Evolutionary conservation across 2,329 filamentous ascomycete species (phyloP).

Genomic region (Colletotrichum truncatum): DNA sequence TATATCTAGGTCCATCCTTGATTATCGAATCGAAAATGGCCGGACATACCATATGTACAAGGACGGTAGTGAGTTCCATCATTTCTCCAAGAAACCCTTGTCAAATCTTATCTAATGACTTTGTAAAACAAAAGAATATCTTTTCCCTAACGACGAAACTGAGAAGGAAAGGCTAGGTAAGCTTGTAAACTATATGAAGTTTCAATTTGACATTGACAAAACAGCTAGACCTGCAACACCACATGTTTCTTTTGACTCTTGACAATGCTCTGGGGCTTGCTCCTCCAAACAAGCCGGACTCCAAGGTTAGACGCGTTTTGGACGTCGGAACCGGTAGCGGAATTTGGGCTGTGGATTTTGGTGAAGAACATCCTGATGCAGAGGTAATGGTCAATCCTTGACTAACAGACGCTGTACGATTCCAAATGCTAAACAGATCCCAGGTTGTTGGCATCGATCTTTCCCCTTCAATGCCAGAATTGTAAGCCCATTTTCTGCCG

Average conservation of each 20-base stretch:
- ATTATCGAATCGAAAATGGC: background rate
- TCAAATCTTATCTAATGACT: background rate
- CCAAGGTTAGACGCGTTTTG: slow-evolving; percentile 24
- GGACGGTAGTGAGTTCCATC: slow-evolving; percentile 3
- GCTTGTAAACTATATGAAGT: slow-evolving; percentile 22
- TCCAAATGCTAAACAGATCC: background rate
- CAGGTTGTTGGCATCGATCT: slow-evolving; percentile 49
- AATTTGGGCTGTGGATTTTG: slow-evolving; percentile 49
- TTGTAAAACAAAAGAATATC: slow-evolving; percentile 9
- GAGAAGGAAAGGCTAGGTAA: slow-evolving; percentile 19
- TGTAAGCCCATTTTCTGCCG: slow-evolving; percentile 33
- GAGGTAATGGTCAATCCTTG: too few relatives aligned
- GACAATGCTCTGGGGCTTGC: slow-evolving; percentile 31
- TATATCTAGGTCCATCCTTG: slow-evolving; percentile 41
- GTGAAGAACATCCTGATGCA: slow-evolving; percentile 44
- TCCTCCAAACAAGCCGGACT: slow-evolving; percentile 6
- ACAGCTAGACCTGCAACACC: slow-evolving; percentile 59
- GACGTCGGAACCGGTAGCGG: slow-evolving; percentile 40
- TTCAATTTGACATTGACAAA: background rate
- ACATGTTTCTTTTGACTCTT: slow-evolving; percentile 59
- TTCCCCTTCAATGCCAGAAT: slow-evolving; percentile 49
- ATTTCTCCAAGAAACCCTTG: too few relatives aligned
- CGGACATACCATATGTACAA: slow-evolving; percentile 14
- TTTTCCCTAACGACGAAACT: slow-evolving; percentile 3
- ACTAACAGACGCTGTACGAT: too few relatives aligned